Percentiles rank a stretch among this genome's conserved stretches.
Conservation (phyloP, 23 red algal genomes). For the Cyanidium caldarium region DNA sequence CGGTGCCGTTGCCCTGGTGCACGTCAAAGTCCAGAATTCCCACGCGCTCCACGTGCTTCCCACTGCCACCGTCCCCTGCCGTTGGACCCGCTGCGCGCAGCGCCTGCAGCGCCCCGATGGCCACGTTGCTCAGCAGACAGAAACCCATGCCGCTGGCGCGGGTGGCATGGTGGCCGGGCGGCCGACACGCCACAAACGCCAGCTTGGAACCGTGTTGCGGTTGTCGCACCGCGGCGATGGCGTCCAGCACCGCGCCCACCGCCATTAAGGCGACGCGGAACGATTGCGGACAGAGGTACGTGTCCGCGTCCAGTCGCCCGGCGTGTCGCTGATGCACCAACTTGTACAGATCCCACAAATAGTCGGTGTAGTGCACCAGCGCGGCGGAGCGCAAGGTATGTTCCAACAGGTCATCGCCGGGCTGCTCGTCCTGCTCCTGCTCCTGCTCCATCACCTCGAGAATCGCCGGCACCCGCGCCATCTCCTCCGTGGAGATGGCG, state of each 20-base stretch:
- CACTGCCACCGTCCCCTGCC: too few species aligned
- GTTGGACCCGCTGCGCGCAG: constrained; percentile 11
- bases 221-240: constrained; percentile 12
- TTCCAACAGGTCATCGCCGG: neutral
- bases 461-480: constrained; percentile 11
- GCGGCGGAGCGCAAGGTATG: neutral
- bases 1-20: constrained; percentile 97
- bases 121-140: constrained; percentile 74
- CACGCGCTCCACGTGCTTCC: constrained; percentile 13
- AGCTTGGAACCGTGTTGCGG: neutral
- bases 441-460: constrained; percentile 9
- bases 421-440: too few species aligned
- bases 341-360: constrained; percentile 40
- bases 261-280: constrained; percentile 49
- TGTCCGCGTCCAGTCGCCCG: constrained; percentile 50
- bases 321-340: constrained; percentile 15
- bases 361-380: constrained; percentile 36
- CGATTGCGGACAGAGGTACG: constrained; percentile 32
- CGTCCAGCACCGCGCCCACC: constrained; percentile 50
- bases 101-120: constrained; percentile 60
- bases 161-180: constrained; percentile 97
- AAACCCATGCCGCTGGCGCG: constrained; percentile 62
- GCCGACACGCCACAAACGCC: constrained; percentile 40
- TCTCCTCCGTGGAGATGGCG: neutral
- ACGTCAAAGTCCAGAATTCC: constrained; percentile 87